Evolutionary conservation across 495 filamentous ascomycete species (phyloP).

Genomic region (Jackrogersella multiformis): DNA sequence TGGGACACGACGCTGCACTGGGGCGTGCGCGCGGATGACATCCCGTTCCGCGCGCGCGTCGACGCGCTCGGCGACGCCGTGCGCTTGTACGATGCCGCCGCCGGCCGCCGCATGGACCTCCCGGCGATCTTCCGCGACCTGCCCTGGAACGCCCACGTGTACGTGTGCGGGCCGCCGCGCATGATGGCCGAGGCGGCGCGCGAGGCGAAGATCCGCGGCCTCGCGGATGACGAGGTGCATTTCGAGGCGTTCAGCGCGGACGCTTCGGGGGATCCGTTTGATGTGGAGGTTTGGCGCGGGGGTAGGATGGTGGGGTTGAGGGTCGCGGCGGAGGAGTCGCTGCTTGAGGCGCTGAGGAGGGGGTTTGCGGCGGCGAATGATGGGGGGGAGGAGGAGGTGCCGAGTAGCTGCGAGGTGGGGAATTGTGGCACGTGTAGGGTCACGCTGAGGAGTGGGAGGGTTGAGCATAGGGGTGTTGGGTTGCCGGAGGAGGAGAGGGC

Average conservation of each 20-base stretch:
- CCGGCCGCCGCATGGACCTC: constrained; percentile 60
- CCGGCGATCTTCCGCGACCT: constrained; percentile 48
- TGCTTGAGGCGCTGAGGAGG: constrained; percentile 53
- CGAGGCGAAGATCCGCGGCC: constrained; percentile 48
- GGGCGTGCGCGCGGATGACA: constrained; percentile 55
- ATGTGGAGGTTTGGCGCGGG: constrained; percentile 52
- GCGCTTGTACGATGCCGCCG: constrained; percentile 56
- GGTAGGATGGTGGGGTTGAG: constrained; percentile 45
- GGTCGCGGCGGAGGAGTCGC: constrained; percentile 54
- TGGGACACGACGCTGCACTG: constrained; percentile 59
- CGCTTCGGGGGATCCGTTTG: constrained; percentile 64
- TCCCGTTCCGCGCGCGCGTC: constrained; percentile 56
- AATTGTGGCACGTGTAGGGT: constrained; percentile 69
- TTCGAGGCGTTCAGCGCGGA: constrained; percentile 65
- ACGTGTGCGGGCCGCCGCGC: constrained; percentile 62
- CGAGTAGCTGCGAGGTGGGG: constrained; percentile 64
- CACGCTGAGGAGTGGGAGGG: constrained; percentile 55
- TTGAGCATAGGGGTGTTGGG: constrained; percentile 64
- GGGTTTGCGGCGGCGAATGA: too few relatives aligned
- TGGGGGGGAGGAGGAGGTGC: constrained; percentile 51
- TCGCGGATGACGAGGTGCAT: constrained; percentile 60
- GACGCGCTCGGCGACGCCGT: constrained; percentile 47
- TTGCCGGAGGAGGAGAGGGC: constrained; percentile 56
- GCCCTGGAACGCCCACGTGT: constrained; percentile 61
- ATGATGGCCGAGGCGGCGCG: constrained; percentile 58